Evolutionary conservation across 108 stramenopile species (phyloP), one percentile per base, ranked within the genome.

Genomic region (Nitzschia putrida): DNA sequence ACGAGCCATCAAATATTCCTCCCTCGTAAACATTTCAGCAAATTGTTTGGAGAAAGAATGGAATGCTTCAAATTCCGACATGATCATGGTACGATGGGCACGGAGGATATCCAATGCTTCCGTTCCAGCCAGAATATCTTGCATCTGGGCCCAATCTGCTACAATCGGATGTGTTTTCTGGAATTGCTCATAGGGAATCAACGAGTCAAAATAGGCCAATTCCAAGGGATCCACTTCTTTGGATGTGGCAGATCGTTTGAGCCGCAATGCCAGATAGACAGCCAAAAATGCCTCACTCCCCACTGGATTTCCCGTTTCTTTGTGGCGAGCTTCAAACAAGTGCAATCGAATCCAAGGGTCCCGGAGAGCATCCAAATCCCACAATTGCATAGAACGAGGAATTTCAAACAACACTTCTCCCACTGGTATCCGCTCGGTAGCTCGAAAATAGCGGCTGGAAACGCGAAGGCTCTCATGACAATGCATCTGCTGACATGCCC

Each of bases 331-430:
- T 59, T 79, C 81, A 37, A 86, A 81, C 57, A 89, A 77, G 11
- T 81, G 61, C 54, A 64, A 39, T 38, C 75, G 72, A 38, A 89
- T 79, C 12, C 57, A 87, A 43, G 74, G 60, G 68, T 90, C 87
- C 13, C 88, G 76, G 21, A 88, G 73, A 20, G 92, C 89, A 79
- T 93, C 92, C 71, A 87, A 67, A 76, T 93, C 92, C 89, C 89
- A 89, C 43, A 93, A 71, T 79, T 88, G 89, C 23, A 86, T 60
- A 23, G 73, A 71, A 10, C 92, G 88, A 50, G 92, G 92, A 44
- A 93, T 67, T 47, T 53, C 65, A 74, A 89, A 85, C 3, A 93
- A 51, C 10, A 78, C 71, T 49, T 76, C 76, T 0, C 83, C 84
- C 14, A 51, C 41, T 29, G 51, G 45, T 53, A 93, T 87, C 21